Percentiles rank a stretch among this genome's conserved stretches.
These are phyloP conservation scores for Chalciporus piperatus DNA, from an alignment of 768 basidiomycete species.

Conservation along the genomic window DNA sequence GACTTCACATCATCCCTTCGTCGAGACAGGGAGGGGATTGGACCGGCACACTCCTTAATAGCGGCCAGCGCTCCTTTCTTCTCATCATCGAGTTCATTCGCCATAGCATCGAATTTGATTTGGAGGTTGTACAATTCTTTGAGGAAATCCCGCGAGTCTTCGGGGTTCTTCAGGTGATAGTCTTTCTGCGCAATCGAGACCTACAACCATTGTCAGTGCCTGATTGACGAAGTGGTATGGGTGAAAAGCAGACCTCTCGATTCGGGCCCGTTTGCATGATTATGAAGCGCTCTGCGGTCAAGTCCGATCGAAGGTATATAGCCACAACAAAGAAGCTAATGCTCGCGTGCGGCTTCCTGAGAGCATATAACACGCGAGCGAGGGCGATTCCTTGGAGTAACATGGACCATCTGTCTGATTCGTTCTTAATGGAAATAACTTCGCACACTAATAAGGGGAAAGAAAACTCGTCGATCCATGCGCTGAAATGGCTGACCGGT, in stretches of 20 bases:
- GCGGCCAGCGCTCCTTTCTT: too few relatives aligned
- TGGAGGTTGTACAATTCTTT: background rate
- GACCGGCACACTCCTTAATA: too few relatives aligned
- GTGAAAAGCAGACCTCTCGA: too few relatives aligned
- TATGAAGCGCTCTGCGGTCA: constrained; percentile 1
- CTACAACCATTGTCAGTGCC: background rate
- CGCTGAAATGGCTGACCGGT: background rate
- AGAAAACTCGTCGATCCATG: background rate
- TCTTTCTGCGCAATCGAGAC: background rate
- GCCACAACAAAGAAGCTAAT: background rate
- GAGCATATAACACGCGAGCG: background rate
- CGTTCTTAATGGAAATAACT: background rate
- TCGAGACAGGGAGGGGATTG: too few relatives aligned
- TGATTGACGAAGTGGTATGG: too few relatives aligned
- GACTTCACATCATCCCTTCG: too few relatives aligned
- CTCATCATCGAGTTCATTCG: background rate
- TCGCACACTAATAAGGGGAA: background rate
- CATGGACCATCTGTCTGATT: background rate
- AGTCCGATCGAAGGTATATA: constrained; percentile 3
- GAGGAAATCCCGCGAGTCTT: background rate
- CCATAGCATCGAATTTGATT: background rate
- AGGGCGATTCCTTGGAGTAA: constrained; percentile 3
- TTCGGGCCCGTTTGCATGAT: background rate
- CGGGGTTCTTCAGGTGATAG: background rate
- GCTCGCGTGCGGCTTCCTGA: background rate